phyloP scores from a whole-genome alignment of 2,329 filamentous ascomycete genomes.

The Fusarium azukiicola region DNA sequence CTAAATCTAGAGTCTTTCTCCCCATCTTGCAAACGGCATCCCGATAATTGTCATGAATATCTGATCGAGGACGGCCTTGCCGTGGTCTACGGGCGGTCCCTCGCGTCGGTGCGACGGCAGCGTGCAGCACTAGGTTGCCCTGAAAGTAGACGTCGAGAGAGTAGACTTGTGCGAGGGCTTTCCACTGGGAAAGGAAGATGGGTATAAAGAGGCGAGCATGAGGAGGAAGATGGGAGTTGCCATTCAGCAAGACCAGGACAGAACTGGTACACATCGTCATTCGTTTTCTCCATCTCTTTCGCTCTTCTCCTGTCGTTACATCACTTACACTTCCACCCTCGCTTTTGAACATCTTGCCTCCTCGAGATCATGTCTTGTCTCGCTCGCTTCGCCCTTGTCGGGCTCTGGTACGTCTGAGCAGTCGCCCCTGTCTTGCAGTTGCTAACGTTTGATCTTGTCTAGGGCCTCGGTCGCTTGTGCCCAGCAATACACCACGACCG shows the following conservation, averaged over 20 bases:
- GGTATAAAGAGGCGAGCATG: slow-evolving; percentile 53
- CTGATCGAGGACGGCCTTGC: neutral
- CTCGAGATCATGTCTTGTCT: slow-evolving; percentile 50
- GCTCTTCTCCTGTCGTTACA: slow-evolving; percentile 17
- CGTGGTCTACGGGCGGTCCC: slow-evolving; percentile 23
- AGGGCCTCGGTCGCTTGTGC: slow-evolving; percentile 54
- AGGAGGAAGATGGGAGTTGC: slow-evolving; percentile 27
- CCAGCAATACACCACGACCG: slow-evolving; percentile 55
- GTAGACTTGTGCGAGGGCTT: slow-evolving; percentile 47
- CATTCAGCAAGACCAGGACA: slow-evolving; percentile 45
- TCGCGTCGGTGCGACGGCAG: slow-evolving; percentile 47
- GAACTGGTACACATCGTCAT: slow-evolving; percentile 42
- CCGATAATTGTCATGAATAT: neutral
- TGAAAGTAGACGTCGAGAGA: slow-evolving; percentile 16
- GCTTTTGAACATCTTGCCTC: slow-evolving; percentile 21
- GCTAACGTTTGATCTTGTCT: slow-evolving; percentile 33
- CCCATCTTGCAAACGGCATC: neutral
- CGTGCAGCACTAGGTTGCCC: slow-evolving; percentile 39
- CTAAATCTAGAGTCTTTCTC: neutral
- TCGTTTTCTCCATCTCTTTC: slow-evolving; percentile 50
- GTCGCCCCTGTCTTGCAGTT: neutral
- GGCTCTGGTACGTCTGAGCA: slow-evolving; percentile 52
- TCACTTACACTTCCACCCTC: slow-evolving; percentile 21
- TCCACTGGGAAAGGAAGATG: slow-evolving; percentile 18
- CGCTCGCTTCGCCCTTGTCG: slow-evolving; percentile 53